Evolutionary conservation across 73 alveolate species (phyloP).

Genomic region (Paramecium octaurelia): DNA sequence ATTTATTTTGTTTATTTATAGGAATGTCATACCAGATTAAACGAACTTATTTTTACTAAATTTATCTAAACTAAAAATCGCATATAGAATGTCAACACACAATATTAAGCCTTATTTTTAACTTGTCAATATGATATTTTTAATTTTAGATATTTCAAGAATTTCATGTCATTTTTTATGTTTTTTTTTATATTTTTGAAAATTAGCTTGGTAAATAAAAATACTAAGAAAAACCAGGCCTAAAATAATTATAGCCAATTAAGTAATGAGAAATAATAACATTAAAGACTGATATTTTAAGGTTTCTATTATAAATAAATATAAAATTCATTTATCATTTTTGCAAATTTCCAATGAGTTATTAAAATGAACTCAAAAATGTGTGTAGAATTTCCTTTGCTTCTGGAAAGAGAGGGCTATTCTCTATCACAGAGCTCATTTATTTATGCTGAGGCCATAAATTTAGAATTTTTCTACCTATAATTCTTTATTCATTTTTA

Average conservation of each 20-base stretch:
- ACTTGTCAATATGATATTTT: no score
- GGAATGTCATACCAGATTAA: no score
- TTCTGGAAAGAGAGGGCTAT: constrained; percentile 24
- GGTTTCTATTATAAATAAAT: background rate
- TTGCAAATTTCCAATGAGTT: background rate
- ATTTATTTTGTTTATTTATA: no score
- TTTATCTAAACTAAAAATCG: no score
- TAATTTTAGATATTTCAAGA: no score
- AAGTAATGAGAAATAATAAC: background rate
- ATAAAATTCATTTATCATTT: background rate
- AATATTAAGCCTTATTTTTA: no score
- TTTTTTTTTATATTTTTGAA: no score
- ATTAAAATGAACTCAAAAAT: background rate
- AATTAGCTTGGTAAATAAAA: no score
- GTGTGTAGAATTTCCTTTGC: background rate
- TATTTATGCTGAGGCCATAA: background rate
- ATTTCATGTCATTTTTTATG: no score
- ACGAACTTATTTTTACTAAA: no score
- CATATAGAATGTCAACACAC: no score
- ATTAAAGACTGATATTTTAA: background rate
- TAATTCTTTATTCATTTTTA: background rate
- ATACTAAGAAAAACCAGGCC: no score
- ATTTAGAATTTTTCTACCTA: background rate
- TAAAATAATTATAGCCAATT: background rate
- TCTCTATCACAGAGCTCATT: background rate